Base-by-base conservation (phyloP, 768 basidiomycete genomes). In the Hygrocybe coccinea region DNA sequence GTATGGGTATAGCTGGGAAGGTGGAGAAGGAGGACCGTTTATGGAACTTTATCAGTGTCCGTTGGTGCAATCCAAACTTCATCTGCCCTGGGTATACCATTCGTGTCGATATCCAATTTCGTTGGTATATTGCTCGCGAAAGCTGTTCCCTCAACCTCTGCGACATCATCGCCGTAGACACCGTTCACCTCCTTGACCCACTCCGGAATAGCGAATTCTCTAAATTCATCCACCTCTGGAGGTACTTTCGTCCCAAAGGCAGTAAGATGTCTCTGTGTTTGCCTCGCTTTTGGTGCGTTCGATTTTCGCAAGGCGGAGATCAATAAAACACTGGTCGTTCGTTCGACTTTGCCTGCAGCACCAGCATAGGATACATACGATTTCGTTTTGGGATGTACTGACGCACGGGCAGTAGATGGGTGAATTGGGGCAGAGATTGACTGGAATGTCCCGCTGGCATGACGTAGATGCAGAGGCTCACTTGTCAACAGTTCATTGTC, bases 181-280 rank as follows among this genome's bases (percentile, higher is more conserved):
- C 17, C 49, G 3, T 25, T 25, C 33, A 14, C 19, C 4, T 33
- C 36, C 29, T 3, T 50, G 56, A 84, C 62, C 83, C 82, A 86
- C 17, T 67, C 57, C 0, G 87, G 86, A 36, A 84, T 67, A 60
- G 78, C 75, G 61, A 79, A 88, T 41, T 86, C 84, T 57, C 68
- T 72, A 29, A 70, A 56, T 52, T 78, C 75, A 56, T 77, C 76
- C 36, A 83, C 56, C 35, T 74, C 77, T 1, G 64, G 61, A 5
- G 80, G 81, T n/a, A 86, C 71, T 58, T 80, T 77, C 41, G 74
- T 71, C 0, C 87, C 86, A 62, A 87, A 89, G 8, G 85, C 82
- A 14, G 73, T 76, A 39, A 78, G 68, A 58, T 80, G 76, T 55
- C 85, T 74, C 58, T 77, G 75, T 10, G 80, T 76, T 63, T 79